phyloP scores from a whole-genome alignment of 2,329 filamentous ascomycete species.

The Cladosporium phlei region DNA sequence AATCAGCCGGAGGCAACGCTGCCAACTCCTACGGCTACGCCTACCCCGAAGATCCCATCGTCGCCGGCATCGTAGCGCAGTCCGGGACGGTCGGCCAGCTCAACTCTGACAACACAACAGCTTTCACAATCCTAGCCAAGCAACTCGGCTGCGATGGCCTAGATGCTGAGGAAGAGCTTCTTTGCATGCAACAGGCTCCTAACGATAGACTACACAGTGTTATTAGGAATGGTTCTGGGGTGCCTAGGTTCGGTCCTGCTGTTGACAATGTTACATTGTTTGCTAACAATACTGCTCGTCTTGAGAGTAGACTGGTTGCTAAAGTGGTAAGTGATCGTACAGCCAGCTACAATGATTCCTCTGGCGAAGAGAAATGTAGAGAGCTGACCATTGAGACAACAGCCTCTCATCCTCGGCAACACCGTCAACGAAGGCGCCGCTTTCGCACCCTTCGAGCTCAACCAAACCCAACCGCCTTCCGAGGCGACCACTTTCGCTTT shows the following conservation, averaged over 20 bases:
- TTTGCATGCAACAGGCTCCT: slow-evolving; percentile 5
- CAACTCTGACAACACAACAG: not conserved
- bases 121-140: not conserved
- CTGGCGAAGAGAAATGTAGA: too few species aligned
- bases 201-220: slow-evolving; percentile 1
- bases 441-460: slow-evolving; percentile 16
- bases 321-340: slow-evolving; percentile 12
- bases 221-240: not conserved
- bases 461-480: not conserved
- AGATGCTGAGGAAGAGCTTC: slow-evolving; percentile 2
- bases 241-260: slow-evolving; percentile 15
- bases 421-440: slow-evolving; percentile 22
- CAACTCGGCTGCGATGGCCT: slow-evolving; percentile 4
- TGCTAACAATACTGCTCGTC: slow-evolving; percentile 16
- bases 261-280: slow-evolving; percentile 17
- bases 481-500: not conserved
- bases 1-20: slow-evolving; percentile 17
- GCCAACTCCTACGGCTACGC: slow-evolving; percentile 17
- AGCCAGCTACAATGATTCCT: not conserved
- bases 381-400: not conserved
- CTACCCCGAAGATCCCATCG: slow-evolving; percentile 17
- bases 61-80: slow-evolving; percentile 17
- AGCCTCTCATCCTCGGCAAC: slow-evolving; percentile 18
- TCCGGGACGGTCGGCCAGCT: slow-evolving; percentile 15
- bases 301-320: slow-evolving; percentile 14